Evolutionary conservation across 2,329 filamentous ascomycete genomes (phyloP), one percentile per base, ranked within the genome.

Genomic region (Pseudogymnoascus sp.): DNA sequence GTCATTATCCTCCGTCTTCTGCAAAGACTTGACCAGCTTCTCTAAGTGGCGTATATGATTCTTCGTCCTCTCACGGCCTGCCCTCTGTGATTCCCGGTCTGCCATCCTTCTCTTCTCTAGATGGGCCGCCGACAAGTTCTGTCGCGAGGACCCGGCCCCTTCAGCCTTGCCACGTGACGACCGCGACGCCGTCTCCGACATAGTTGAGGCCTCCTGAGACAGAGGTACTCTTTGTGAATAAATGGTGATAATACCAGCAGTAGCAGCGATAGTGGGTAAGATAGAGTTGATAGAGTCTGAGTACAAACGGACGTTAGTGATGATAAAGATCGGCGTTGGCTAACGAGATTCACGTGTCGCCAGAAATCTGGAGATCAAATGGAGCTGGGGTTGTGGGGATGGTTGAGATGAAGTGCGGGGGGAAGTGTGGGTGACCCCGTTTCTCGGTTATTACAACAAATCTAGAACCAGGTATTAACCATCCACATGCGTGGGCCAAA

Each of bases 161-260:
- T 56, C 50, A n/a, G n/a, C 28, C 50, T 56, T 56, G n/a, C 50
- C 28, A 56, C 50, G 50, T 56, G 50, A 56, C 28, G 50, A 56
- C 50, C 28, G 50, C 16, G 50, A 33, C 28, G 50, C 10, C 28
- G 3, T 56, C 28, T 35, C 50, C n/a, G 50, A 35, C 50, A 56
- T 56, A 33, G 5, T 35, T 56, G 28, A 56, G 12, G 47, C 25
- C 5, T 14, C 50, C 28, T 12, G 2, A 2, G 28, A 35, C 6
- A 33, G 28, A 56, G 5, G 7, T 56, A 35, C 23, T 4, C 6
- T 5, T 2, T 16, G 16, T 47, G 42, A 31, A 28, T 53, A 31
- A 31, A 53, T 8, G 7, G 28, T 33, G 2, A 33, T 31, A 56
- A 56, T 7, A 56, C 4, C 31, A 53, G 7, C 8, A 21, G 50